Percentiles rank a stretch among this genome's conserved stretches.
phyloP scores from a whole-genome alignment of 148 eudicot species.

The Nepenthes mirabilis region DNA sequence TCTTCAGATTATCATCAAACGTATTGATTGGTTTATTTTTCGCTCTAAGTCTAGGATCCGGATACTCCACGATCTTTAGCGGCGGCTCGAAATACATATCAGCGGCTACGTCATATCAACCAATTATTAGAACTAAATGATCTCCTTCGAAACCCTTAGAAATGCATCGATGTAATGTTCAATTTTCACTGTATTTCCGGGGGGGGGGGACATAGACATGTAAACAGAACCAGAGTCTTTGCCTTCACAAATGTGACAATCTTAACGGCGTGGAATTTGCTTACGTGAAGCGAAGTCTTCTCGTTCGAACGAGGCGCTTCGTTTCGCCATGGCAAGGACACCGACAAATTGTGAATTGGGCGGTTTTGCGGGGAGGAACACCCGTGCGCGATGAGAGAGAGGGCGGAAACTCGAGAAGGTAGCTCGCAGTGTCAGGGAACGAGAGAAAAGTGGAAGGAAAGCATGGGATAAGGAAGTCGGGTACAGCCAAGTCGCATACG shows the following conservation, averaged over 20 bases:
- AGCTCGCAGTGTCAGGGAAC: conserved; percentile 6
- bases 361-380: no score
- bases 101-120: conserved; percentile 27
- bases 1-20: conserved; percentile 73
- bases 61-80: conserved; percentile 68
- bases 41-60: conserved; percentile 71
- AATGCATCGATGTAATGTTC: background rate
- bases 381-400: conserved; percentile 10
- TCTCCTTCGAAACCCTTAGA: background rate
- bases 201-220: background rate
- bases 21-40: conserved; percentile 64
- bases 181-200: background rate
- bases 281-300: conserved; percentile 48
- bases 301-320: conserved; percentile 18
- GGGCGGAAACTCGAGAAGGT: conserved; percentile 1
- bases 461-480: conserved; percentile 10
- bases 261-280: conserved; percentile 5
- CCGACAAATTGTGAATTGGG: no score
- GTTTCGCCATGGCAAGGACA: conserved; percentile 36
- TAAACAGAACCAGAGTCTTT: background rate
- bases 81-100: conserved; percentile 69
- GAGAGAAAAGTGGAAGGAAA: conserved; percentile 7
- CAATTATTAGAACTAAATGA: background rate
- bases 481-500: conserved; percentile 19
- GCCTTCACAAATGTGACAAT: background rate